phyloP scores from a whole-genome alignment of 768 basidiomycete genomes.

The Cantharellus anzutake region DNA sequence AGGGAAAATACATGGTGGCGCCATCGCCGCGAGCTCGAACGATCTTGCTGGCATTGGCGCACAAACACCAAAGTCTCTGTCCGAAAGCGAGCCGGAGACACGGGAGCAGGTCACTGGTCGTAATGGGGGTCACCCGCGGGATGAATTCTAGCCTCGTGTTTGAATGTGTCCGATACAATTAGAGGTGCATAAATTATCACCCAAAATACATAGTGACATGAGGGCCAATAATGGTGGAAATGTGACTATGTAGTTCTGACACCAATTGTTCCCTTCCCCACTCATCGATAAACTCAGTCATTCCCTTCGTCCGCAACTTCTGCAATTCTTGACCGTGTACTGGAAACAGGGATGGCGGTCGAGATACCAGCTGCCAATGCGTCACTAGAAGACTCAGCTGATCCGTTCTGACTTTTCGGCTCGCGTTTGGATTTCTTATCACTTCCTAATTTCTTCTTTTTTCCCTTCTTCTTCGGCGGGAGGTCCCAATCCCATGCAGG shows the following conservation, averaged over 20 bases:
- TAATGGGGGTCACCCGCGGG: not conserved
- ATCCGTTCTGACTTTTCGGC: slow-evolving; percentile 1
- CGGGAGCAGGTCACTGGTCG: no score
- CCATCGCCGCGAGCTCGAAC: slow-evolving; percentile 20
- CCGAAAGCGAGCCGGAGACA: not conserved
- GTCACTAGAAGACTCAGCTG: slow-evolving; percentile 2
- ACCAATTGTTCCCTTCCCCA: not conserved
- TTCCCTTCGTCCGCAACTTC: slow-evolving; percentile 8
- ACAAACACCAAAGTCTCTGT: not conserved
- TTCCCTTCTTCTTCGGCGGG: slow-evolving; percentile 46
- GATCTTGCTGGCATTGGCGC: not conserved
- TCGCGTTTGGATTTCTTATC: slow-evolving; percentile 14
- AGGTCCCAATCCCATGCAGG: slow-evolving; percentile 95
- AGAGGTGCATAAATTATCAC: not conserved
- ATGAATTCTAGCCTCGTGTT: not conserved
- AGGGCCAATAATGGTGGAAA: no score
- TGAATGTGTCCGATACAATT: not conserved
- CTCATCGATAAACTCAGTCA: not conserved
- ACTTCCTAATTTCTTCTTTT: slow-evolving; percentile 25
- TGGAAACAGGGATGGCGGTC: not conserved
- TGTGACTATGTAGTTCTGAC: not conserved
- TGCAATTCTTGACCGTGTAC: slow-evolving; percentile 4
- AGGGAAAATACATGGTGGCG: slow-evolving; percentile 47
- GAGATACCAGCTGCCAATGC: slow-evolving; percentile 1
- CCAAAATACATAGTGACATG: no score